A percentile compares a stretch with the other conserved stretches of the same genome.
phyloP scores from a whole-genome alignment of 2,329 filamentous ascomycete species.

The Simplicillium sp. region DNA sequence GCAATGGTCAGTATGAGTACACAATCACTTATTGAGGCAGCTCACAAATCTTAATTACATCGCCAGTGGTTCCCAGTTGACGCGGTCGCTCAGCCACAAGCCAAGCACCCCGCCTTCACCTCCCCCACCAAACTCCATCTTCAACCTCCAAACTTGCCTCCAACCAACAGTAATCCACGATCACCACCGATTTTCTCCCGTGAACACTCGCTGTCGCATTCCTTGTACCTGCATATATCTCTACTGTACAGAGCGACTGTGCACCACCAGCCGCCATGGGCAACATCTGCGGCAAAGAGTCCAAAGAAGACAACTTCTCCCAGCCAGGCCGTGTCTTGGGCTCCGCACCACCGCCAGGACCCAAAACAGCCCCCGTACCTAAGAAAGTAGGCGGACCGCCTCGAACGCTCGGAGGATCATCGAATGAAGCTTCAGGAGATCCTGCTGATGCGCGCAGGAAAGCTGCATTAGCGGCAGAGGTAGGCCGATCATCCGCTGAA shows the following conservation, averaged over 20 bases:
- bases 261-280: slow-evolving; percentile 50
- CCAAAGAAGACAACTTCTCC: slow-evolving; percentile 56
- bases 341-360: slow-evolving; percentile 32
- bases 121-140: slow-evolving; percentile 4
- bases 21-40: too few species aligned
- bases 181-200: background rate
- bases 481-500: slow-evolving; percentile 30
- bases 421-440: slow-evolving; percentile 15
- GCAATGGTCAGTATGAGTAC: too few species aligned
- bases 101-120: background rate
- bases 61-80: too few species aligned
- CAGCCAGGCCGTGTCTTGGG: slow-evolving; percentile 66
- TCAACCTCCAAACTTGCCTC: background rate
- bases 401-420: slow-evolving; percentile 52
- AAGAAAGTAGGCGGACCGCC: slow-evolving; percentile 44
- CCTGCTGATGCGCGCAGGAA: slow-evolving; percentile 56
- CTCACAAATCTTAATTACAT: too few species aligned
- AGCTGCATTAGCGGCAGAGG: slow-evolving; percentile 79
- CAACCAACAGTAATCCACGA: background rate
- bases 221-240: background rate
- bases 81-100: background rate
- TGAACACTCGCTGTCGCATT: background rate
- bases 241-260: background rate
- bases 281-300: slow-evolving; percentile 69
- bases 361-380: slow-evolving; percentile 41